Evolutionary conservation across 441 rosid genomes (phyloP).

Genomic region (Mallotus repandus): DNA sequence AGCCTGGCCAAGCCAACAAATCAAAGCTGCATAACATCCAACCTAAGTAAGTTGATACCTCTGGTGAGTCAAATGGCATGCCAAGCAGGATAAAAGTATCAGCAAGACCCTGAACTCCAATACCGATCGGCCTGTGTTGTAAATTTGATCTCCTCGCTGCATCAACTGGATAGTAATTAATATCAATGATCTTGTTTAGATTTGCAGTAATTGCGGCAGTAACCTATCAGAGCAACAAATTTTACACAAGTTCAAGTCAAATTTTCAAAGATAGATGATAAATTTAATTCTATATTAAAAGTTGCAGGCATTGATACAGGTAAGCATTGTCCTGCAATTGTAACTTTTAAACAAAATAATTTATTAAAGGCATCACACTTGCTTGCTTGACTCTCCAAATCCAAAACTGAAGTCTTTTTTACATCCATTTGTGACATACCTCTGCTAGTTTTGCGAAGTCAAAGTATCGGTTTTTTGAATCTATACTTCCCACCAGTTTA

Average conservation of each 20-base stretch:
- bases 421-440: slow-evolving; percentile 37
- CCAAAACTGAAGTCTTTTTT: neutral
- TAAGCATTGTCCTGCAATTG: neutral
- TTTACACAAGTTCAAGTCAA: neutral
- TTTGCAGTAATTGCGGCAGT: slow-evolving; percentile 67
- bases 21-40: neutral
- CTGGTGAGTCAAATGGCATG: slow-evolving; percentile 82
- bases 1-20: neutral
- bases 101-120: slow-evolving; percentile 95
- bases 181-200: slow-evolving; percentile 85
- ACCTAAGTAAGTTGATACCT: slow-evolving; percentile 42
- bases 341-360: neutral
- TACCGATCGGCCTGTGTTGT: slow-evolving; percentile 83
- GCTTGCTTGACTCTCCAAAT: neutral
- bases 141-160: slow-evolving; percentile 73
- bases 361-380: neutral
- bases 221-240: slow-evolving; percentile 40
- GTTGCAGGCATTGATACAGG: neutral
- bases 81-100: slow-evolving; percentile 87
- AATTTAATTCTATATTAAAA: neutral
- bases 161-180: slow-evolving; percentile 87
- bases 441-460: slow-evolving; percentile 85
- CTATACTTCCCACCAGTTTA: slow-evolving; percentile 80
- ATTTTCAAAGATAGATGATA: neutral
- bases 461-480: slow-evolving; percentile 62